phyloP scores from a whole-genome alignment of 2,329 filamentous ascomycete species.

The Ophiostoma angusticollis region DNA sequence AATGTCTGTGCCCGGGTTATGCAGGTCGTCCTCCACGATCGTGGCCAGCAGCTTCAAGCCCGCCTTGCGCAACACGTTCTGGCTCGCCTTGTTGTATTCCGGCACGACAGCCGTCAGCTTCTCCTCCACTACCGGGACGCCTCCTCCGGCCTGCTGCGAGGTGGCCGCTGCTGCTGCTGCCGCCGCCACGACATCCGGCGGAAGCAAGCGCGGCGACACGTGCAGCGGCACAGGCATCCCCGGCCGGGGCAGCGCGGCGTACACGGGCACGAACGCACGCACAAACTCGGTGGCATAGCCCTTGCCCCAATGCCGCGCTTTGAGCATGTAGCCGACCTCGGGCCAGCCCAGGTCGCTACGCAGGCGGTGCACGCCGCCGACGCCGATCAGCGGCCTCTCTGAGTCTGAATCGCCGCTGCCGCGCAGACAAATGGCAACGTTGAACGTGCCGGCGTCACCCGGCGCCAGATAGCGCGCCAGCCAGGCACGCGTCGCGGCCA shows the following conservation, averaged over 20 bases:
- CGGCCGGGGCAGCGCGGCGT: constrained; percentile 36
- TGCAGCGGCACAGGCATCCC: constrained; percentile 23
- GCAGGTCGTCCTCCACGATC: constrained; percentile 23
- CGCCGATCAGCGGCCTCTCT: constrained; percentile 30
- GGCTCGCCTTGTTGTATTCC: constrained; percentile 37
- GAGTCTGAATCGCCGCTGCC: constrained; percentile 30
- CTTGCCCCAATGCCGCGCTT: constrained; percentile 38
- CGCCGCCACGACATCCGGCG: constrained; percentile 5
- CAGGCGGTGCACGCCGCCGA: constrained; percentile 30
- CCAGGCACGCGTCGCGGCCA: constrained; percentile 29
- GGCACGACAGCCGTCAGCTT: constrained; percentile 35
- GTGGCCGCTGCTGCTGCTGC: constrained; percentile 2
- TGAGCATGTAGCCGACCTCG: constrained; percentile 45
- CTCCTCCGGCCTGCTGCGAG: constrained; percentile 11
- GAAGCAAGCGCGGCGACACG: constrained; percentile 28
- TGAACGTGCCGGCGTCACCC: constrained; percentile 38
- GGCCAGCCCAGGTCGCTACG: constrained; percentile 37
- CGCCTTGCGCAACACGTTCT: constrained; percentile 40
- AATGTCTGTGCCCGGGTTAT: constrained; percentile 13
- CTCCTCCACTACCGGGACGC: constrained; percentile 23
- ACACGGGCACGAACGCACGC: constrained; percentile 30
- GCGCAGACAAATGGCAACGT: constrained; percentile 38
- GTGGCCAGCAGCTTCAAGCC: constrained; percentile 38
- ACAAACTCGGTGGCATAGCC: constrained; percentile 47
- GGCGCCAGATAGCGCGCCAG: constrained; percentile 33